Percentiles rank a stretch among this genome's conserved stretches.
Conservation (phyloP, 495 filamentous ascomycete genomes). For the Neurospora africana region DNA sequence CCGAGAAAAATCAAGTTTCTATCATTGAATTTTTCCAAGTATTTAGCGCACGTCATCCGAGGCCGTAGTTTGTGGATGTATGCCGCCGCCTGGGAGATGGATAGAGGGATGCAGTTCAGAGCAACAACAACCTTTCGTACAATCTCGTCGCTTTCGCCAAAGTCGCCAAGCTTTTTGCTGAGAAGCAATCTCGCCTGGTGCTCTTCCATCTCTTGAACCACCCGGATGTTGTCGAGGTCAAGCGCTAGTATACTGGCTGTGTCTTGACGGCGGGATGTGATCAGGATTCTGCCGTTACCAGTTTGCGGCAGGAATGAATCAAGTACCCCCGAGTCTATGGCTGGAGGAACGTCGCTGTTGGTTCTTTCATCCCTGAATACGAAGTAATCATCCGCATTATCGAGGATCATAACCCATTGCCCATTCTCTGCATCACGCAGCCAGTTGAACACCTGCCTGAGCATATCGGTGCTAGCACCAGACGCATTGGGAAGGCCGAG, state of each 20-base stretch:
- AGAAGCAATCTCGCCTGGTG: not conserved
- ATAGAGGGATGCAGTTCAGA: constrained; percentile 36
- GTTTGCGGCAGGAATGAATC: not conserved
- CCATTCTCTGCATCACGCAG: constrained; percentile 10
- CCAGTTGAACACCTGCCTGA: not conserved
- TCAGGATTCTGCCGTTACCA: not conserved
- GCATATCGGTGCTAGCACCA: not conserved
- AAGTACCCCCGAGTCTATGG: constrained; percentile 1
- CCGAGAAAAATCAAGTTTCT: not conserved
- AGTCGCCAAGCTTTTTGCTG: not conserved
- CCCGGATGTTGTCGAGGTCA: not conserved
- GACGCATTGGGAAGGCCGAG: not conserved
- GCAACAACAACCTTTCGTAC: constrained; percentile 12
- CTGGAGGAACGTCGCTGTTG: not conserved
- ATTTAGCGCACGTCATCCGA: not conserved
- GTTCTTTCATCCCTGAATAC: constrained; percentile 8
- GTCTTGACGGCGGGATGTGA: not conserved
- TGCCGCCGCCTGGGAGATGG: constrained; percentile 33
- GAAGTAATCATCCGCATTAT: constrained; percentile 28
- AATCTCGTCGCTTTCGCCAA: not conserved
- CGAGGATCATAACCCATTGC: constrained; percentile 34
- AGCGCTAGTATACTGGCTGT: not conserved
- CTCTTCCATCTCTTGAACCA: not conserved
- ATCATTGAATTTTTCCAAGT: not conserved
- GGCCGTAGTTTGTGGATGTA: constrained; percentile 22